Conservation (phyloP, 2,329 filamentous ascomycete genomes). For the Aspergillus cejpii region DNA sequence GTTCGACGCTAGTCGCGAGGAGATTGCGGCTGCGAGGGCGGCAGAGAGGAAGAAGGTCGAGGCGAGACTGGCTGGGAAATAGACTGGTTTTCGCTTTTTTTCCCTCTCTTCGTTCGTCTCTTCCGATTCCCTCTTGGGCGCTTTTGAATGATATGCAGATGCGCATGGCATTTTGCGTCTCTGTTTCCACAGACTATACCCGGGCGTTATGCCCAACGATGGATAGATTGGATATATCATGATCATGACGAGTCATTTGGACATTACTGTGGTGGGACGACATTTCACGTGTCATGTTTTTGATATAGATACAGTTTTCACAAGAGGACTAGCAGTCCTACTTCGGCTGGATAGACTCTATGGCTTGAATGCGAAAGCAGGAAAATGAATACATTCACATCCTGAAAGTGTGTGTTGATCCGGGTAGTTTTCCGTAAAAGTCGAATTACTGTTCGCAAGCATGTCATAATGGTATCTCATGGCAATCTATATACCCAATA, state of each 20-base stretch:
- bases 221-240: conserved; percentile 6
- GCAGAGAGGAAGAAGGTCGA: conserved; percentile 70
- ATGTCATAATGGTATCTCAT: conserved; percentile 14
- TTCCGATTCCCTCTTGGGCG: background rate
- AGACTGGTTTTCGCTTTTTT: conserved; percentile 1
- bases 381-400: too few species aligned
- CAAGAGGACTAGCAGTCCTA: background rate
- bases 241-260: background rate
- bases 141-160: background rate
- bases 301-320: background rate
- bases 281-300: background rate
- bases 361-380: background rate
- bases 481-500: conserved; percentile 23
- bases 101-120: background rate
- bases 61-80: conserved; percentile 48
- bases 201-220: conserved; percentile 4
- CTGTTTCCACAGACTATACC: background rate
- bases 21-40: conserved; percentile 60
- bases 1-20: conserved; percentile 73
- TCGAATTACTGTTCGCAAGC: background rate
- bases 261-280: background rate
- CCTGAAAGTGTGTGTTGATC: too few species aligned
- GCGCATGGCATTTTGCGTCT: background rate
- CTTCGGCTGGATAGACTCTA: background rate
- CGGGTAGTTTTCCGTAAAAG: background rate